Conservation (phyloP, 2,329 filamentous ascomycete species). For the Penicillium sp. region DNA sequence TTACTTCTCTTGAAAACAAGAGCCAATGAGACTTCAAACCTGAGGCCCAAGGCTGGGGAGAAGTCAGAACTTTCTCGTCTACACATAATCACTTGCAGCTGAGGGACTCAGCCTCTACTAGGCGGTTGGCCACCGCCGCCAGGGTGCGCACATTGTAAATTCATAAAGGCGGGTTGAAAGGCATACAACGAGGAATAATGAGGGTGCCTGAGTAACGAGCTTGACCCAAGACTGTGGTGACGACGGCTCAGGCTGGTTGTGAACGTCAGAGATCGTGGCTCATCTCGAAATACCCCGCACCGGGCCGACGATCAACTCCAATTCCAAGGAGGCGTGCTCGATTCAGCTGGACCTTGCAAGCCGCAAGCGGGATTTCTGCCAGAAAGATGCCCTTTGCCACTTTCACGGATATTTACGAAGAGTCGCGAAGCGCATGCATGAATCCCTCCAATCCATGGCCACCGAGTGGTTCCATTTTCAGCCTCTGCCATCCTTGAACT, state of each 20-base stretch:
- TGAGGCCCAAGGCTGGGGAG: neutral
- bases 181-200: neutral
- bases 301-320: constrained; percentile 20
- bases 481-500: constrained; percentile 9
- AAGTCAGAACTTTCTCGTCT: neutral
- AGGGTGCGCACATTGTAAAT: neutral
- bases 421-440: neutral
- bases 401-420: neutral
- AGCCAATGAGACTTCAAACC: constrained; percentile 3
- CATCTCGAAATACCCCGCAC: constrained; percentile 22
- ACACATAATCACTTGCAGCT: neutral
- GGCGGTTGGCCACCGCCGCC: neutral
- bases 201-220: neutral
- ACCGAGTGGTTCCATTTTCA: neutral
- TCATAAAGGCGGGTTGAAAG: neutral
- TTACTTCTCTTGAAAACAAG: neutral
- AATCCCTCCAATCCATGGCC: neutral
- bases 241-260: constrained; percentile 15
- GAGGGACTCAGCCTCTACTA: neutral
- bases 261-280: constrained; percentile 17
- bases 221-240: neutral
- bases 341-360: constrained; percentile 25
- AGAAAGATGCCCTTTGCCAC: constrained; percentile 5
- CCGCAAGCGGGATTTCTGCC: constrained; percentile 11
- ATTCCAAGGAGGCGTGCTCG: neutral